Base-by-base conservation (phyloP, 2,329 filamentous ascomycete genomes). In the Polytolypa hystricis region DNA sequence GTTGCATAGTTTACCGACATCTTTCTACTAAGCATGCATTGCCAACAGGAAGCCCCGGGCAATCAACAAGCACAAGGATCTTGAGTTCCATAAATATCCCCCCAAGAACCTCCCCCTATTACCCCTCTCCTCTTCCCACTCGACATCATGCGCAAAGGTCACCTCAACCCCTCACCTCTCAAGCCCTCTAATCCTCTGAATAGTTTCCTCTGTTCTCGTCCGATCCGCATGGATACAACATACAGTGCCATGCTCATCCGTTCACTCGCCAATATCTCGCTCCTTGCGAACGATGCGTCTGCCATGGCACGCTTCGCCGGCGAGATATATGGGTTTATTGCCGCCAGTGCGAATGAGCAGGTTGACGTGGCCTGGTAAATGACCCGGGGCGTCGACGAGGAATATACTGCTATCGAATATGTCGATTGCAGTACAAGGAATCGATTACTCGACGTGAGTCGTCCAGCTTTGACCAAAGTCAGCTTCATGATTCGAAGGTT, bases 301-400 rank as follows among this genome's bases (percentile, higher is more conserved):
- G 34, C 58, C 50, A 43, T 58, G 56, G 33, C 52, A 58, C 6
- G 52, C 43, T 37, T 59, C 54, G 2, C 54, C 55, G 3, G 48
- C 54, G 2, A 60, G 47, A 36, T 52, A 54, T 4, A 56, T 40
- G 20, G 42, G 52, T 17, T 35, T 18, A 2, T 30, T 26, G 2
- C 33, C 20, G 3, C 33, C 33, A 5, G 44, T 42, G 5, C 47
- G 47, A 17, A 42, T 44, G 4, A 58, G 41, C 2, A 57, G 38
- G 35, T 58, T 59, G 33, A 57, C 49, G 39, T 58, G 55, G 0
- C 52, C 54, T 3, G 47, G 48, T 5, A 57, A 41, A 42, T 58
- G 56, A 8, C 53, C 52, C 0, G 56, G 55, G 1, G 50, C 46
- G 35, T 55, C 42, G 14, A 57, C 39, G 16, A 58, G 46, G 23